Evolutionary conservation across 1,284 basidiomycete species (phyloP), one percentile per base, ranked within the genome.

Genomic region (Microbotryum silenes-acaulis): DNA sequence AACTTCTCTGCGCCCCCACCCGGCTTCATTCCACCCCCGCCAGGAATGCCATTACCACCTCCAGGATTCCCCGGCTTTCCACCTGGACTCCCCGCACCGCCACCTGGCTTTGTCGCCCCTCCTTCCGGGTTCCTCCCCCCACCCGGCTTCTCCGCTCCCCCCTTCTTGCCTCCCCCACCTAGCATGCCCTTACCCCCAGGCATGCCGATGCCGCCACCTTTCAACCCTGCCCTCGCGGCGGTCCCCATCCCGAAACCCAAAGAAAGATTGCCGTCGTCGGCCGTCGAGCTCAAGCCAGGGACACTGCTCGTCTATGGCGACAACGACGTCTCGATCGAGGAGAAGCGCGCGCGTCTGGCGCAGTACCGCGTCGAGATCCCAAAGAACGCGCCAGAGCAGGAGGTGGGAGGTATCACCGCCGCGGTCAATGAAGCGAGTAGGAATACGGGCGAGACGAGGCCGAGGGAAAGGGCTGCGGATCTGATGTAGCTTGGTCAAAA

Each of bases 241-340:
- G 42, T 33, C 23, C 45, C 27, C 52, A 47, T n/a, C 50, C 45
- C 71, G 12, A 77, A 77, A 27, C 55, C 46, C 64, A 50, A 63
- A 4, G 71, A 62, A 84, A 86, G 12, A 80, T 85, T 73, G 77
- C 81, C 37, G 73, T 79, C 25, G 71, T 85, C 66, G 77, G 79
- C 51, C 84, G 64, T 66, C 50, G 68, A 60, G 3, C 83, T 88
- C 73, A 90, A 89, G 80, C 87, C 89, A 73, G 78, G 80, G 12
- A 88, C 86, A 7, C 79, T 81, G n/a, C 77, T 90, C 54, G 86
- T 89, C 73, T 88, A 85, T 74, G 75, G 78, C 23, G 85, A 90
- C 72, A 78, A 87, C 0, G 89, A 90, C 70, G 88, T 87, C 71
- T 85, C 82, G 64, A 83, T 85, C 12, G 86, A 89, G 69, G 91